Evolutionary conservation across 2,329 filamentous ascomycete species (phyloP), one percentile per base, ranked within the genome.

Genomic region (Fusarium chuoi): DNA sequence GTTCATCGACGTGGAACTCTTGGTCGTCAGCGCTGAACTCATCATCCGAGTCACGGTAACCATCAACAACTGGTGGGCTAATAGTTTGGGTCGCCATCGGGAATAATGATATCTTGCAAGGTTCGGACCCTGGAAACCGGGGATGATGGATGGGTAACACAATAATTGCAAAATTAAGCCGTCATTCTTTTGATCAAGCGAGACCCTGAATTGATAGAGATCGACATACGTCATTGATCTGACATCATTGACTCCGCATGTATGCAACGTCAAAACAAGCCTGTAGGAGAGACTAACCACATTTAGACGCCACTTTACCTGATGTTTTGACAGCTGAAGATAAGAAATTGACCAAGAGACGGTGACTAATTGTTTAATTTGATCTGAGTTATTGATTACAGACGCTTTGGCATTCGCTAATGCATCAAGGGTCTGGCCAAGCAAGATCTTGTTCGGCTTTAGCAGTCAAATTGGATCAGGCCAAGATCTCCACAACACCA

Each of bases 171-270:
- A 30, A 69, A 58, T 42, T 35, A 22, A 5, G 10, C 18, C 39
- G 64, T 69, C 66, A 68, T 69, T 4, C 12, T 39, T 35, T 35
- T 35, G 17, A 52, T 42, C 28, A 44, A 13, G 6, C 18, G n/a
- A 55, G 64, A 70, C 65, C 65, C 65, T 68, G 63, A 59, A 7
- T 20, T 15, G 24, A 24, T 18, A 42, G 26, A 15, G 44, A 68
- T 59, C 14, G 41, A 0, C 57, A 42, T 17, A 70, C 67, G 67
- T 70, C 67, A 70, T 70, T 20, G 1, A 10, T 33, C 65, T 70
- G 67, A 70, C 65, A 70, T 70, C 67, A 70, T 64, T 46, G 44
- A 59, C 65, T 64, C 65, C 45, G 67, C 67, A 26, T 38, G 36
- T 7, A 8, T 38, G n/a, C n/a, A 39, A 65, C 59, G 4, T 30